These are phyloP conservation scores for Euphorbia celastroides DNA, from an alignment of 441 rosid species.

Conservation along the genomic window DNA sequence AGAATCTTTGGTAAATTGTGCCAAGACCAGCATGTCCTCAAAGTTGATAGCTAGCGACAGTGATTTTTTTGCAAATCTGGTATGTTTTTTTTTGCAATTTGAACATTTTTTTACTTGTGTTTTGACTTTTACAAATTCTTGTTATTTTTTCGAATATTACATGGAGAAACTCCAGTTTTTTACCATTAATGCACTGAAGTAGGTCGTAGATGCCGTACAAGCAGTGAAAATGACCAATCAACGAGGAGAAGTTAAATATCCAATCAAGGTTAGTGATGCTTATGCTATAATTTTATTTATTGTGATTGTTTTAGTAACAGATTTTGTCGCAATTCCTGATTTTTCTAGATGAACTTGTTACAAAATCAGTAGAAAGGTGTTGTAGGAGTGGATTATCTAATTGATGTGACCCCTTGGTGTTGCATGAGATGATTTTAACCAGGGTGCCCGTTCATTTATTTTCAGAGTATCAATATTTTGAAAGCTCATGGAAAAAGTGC, in stretches of 20 bases:
- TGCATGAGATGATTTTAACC: constrained; percentile 9
- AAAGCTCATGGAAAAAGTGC: constrained; percentile 98
- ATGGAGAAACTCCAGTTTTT: background rate
- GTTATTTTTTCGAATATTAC: background rate
- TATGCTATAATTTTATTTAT: background rate
- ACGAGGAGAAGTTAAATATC: constrained; percentile 89
- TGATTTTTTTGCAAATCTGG: constrained; percentile 93
- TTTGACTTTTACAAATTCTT: background rate
- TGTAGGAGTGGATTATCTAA: background rate
- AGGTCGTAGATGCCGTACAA: constrained; percentile 91
- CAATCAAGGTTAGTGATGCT: constrained; percentile 70
- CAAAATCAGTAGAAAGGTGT: background rate
- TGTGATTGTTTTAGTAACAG: constrained; percentile 2
- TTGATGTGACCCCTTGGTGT: constrained; percentile 2
- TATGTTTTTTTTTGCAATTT: constrained; percentile 22
- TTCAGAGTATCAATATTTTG: constrained; percentile 77
- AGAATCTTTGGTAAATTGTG: constrained; percentile 84
- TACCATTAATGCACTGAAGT: constrained; percentile 7
- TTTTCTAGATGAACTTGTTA: background rate
- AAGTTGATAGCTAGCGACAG: constrained; percentile 90
- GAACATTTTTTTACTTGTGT: background rate
- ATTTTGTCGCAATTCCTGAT: background rate
- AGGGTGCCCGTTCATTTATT: constrained; percentile 17
- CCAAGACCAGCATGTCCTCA: constrained; percentile 98
- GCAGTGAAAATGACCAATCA: constrained; percentile 83